Conservation (phyloP, 1,139 yeast genomes). For the Sugiyamaella paludigena region DNA sequence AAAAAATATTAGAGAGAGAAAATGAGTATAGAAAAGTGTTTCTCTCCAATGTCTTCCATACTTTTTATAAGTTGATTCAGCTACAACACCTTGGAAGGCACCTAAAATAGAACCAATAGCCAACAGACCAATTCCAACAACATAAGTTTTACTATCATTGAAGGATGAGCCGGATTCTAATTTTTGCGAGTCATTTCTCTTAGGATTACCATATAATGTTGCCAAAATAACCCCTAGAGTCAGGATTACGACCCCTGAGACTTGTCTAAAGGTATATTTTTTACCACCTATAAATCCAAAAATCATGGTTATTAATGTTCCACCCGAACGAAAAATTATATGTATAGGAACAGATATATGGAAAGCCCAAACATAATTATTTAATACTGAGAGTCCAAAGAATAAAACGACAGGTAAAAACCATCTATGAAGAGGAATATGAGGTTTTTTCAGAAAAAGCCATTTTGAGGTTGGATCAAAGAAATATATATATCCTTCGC, state of each 20-base stretch:
- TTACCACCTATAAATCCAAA: slow-evolving; percentile 52
- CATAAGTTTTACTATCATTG: slow-evolving; percentile 8
- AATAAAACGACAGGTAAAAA: slow-evolving; percentile 50
- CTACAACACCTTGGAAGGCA: slow-evolving; percentile 55
- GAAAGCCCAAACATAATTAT: slow-evolving; percentile 58
- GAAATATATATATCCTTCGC: slow-evolving; percentile 44
- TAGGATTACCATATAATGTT: slow-evolving; percentile 35
- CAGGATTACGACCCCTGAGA: slow-evolving; percentile 51
- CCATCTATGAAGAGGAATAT: slow-evolving; percentile 52
- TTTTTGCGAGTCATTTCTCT: background rate
- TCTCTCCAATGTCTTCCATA: slow-evolving; percentile 67
- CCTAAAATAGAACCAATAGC: slow-evolving; percentile 49
- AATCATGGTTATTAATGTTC: slow-evolving; percentile 60
- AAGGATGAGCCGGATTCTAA: background rate
- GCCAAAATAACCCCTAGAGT: slow-evolving; percentile 59
- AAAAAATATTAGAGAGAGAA: slow-evolving; percentile 58
- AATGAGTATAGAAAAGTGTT: slow-evolving; percentile 58
- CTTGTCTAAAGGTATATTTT: slow-evolving; percentile 47
- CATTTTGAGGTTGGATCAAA: slow-evolving; percentile 34
- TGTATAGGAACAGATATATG: slow-evolving; percentile 66
- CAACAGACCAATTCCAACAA: slow-evolving; percentile 48
- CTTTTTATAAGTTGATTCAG: slow-evolving; percentile 48
- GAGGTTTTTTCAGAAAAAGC: slow-evolving; percentile 36
- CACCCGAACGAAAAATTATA: slow-evolving; percentile 64
- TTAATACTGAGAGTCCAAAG: slow-evolving; percentile 52